Base-by-base conservation (phyloP, 108 stramenopile species). In the Nitzschia sp. region DNA sequence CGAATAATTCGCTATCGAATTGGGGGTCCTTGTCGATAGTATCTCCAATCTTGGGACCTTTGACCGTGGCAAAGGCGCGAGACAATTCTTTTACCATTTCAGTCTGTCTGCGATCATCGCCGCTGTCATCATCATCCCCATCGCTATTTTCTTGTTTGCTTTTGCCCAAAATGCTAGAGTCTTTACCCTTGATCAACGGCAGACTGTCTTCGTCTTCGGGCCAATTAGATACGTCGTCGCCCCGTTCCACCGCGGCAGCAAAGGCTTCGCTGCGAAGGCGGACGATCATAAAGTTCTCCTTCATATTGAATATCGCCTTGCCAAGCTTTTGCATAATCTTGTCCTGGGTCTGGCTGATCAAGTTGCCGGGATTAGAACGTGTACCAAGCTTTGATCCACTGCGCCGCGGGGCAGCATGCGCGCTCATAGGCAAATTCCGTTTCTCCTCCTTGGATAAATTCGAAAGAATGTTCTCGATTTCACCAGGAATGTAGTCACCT, bases 401-500 rank as follows among this genome's bases (percentile, higher is more conserved):
- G 59, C 76, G 73, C 68, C 68, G 75, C 42, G 75, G 79, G 58
- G 66, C 42, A 66, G 64, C 26, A 18, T n/a, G 60, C 64, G 38
- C 55, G 30, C 35, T 68, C 48, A 42, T 17, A 58, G 34, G 68
- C 34, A 29, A 60, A 70, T 36, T 64, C 33, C 19, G 26, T 72
- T 59, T 82, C 76, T 75, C 85, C 18, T 84, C 80, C 55, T 72
- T 67, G 2, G 57, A 67, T 35, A 92, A 46, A 24, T 86, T 67
- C 60, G 84, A 82, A 56, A 97, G 89, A 56, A 97, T 90, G 36
- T 89, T 96, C 60, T 98, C 98, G 26, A 94, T 90, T 65, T 97
- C 96, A 2, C 95, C 94, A 23, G 91, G 89, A 76, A 97, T 92
- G 74, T 97, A 98, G 76, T 97, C 97, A 54, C 98, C 98, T 66